These are phyloP conservation scores for Hypoxylon lienhwacheense DNA, from an alignment of 495 filamentous ascomycete genomes.

Conservation along the genomic window DNA sequence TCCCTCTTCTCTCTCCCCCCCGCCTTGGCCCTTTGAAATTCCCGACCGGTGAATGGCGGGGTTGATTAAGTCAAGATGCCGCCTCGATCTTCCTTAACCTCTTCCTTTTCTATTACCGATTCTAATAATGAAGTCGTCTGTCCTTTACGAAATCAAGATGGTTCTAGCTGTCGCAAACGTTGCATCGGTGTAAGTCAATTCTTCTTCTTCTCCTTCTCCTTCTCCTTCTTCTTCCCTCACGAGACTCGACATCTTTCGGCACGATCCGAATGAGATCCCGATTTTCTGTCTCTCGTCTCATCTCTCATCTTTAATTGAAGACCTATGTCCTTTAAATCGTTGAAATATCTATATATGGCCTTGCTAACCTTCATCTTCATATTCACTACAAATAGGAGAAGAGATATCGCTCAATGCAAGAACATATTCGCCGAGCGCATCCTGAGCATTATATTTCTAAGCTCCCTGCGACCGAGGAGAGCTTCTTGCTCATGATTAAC, in stretches of 20 bases:
- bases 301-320: too few relatives aligned
- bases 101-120: constrained; percentile 90
- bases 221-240: too few relatives aligned
- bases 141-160: constrained; percentile 93
- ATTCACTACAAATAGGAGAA: constrained; percentile 68
- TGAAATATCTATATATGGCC: constrained; percentile 1
- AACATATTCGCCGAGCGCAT: constrained; percentile 97
- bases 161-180: constrained; percentile 95
- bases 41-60: constrained; percentile 55
- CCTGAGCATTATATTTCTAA: constrained; percentile 98
- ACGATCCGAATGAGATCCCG: constrained; percentile 23
- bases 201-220: too few relatives aligned
- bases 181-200: constrained; percentile 87
- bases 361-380: too few relatives aligned
- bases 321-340: constrained; percentile 5
- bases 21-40: constrained; percentile 39
- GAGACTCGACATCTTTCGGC: constrained; percentile 21
- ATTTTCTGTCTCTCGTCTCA: too few relatives aligned
- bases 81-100: constrained; percentile 81
- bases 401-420: constrained; percentile 98
- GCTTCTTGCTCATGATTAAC: constrained; percentile 93
- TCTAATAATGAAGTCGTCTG: constrained; percentile 95
- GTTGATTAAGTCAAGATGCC: constrained; percentile 65
- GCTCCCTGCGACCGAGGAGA: constrained; percentile 97
- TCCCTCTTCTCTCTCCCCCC: constrained; percentile 30